phyloP scores from a whole-genome alignment of 108 stramenopile species.

The Cylindrotheca fusiformis region DNA sequence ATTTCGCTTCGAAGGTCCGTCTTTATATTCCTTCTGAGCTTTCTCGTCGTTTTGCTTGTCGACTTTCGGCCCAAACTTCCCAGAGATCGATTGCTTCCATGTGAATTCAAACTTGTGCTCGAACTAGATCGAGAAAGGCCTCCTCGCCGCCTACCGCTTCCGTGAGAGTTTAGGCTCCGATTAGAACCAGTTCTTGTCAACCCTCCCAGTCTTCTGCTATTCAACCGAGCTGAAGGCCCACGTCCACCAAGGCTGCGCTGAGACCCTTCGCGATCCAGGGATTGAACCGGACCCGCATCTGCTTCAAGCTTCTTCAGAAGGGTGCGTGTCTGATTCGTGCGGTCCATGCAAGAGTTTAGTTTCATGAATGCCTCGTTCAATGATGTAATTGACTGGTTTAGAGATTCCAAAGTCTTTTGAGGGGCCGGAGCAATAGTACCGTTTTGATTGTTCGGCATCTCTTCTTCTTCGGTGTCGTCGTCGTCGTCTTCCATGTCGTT shows the following conservation, averaged over 20 bases:
- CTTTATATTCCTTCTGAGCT: neutral
- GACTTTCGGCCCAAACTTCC: neutral
- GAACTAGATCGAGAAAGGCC: neutral
- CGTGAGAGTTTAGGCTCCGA: neutral
- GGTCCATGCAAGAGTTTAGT: neutral
- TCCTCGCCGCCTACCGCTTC: neutral
- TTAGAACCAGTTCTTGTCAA: neutral
- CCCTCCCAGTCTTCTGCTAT: neutral
- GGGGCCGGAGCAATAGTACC: too few species aligned
- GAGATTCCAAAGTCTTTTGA: neutral
- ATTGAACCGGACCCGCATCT: neutral
- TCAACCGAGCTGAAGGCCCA: neutral
- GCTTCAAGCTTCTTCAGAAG: neutral
- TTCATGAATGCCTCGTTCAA: slow-evolving; percentile 11
- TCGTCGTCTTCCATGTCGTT: neutral
- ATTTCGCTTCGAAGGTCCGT: neutral
- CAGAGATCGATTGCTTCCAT: neutral
- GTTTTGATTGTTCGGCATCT: neutral
- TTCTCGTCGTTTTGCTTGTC: neutral
- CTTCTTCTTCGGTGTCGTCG: neutral
- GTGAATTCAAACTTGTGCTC: neutral
- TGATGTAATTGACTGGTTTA: slow-evolving; percentile 6
- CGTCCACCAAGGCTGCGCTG: neutral
- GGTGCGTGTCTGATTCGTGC: slow-evolving; percentile 6
- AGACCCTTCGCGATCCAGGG: neutral